Evolutionary conservation across 1,139 yeast species (phyloP).

Genomic region (Yamadazyma blattariae): DNA sequence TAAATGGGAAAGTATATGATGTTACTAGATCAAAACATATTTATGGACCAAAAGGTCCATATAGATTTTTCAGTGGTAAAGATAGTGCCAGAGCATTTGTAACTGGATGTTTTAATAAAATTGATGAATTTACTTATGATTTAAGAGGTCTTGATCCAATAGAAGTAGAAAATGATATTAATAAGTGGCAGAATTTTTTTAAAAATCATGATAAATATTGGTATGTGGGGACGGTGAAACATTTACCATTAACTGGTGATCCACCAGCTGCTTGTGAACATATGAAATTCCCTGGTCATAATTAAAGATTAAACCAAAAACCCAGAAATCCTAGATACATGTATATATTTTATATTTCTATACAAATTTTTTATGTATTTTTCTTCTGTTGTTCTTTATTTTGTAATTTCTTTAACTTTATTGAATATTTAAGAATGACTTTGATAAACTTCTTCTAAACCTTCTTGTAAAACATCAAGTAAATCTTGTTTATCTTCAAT

Average conservation of each 20-base stretch:
- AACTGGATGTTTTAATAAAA: conserved; percentile 68
- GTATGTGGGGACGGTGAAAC: conserved; percentile 59
- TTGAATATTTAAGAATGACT: conserved; percentile 2
- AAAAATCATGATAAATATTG: conserved; percentile 51
- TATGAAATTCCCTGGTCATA: conserved; percentile 26
- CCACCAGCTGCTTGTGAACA: conserved; percentile 39
- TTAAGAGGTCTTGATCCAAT: conserved; percentile 53
- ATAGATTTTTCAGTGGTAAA: conserved; percentile 58
- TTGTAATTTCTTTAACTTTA: no score
- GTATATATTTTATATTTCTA: no score
- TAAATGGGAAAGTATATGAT: conserved; percentile 70
- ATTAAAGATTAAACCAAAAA: neutral
- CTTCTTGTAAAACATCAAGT: conserved; percentile 52
- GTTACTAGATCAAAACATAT: conserved; percentile 53
- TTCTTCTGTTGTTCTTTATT: no score
- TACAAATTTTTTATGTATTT: no score
- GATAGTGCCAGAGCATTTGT: conserved; percentile 76
- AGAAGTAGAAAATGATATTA: conserved; percentile 29
- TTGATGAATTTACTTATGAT: conserved; percentile 63
- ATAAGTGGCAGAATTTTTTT: conserved; percentile 55
- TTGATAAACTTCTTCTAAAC: conserved; percentile 54
- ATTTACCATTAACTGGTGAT: conserved; percentile 31
- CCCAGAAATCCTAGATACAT: neutral
- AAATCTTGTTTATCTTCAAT: conserved; percentile 59
- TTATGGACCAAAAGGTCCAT: conserved; percentile 69